Evolutionary conservation across 2,329 filamentous ascomycete genomes (phyloP).

Genomic region (Aspergillus sp.): DNA sequence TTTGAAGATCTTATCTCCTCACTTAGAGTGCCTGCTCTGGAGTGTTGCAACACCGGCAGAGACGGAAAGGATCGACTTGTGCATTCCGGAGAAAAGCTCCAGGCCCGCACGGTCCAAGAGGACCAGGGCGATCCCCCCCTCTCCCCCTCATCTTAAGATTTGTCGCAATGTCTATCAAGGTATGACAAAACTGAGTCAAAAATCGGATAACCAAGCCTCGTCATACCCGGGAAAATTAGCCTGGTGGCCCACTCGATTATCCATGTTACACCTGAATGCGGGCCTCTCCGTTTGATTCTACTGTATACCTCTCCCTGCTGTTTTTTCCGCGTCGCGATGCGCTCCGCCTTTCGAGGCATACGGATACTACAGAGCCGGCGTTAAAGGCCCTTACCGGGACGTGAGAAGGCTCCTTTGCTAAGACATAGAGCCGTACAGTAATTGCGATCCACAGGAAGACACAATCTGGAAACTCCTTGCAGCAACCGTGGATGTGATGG

Average conservation of each 20-base stretch:
- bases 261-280: constrained; percentile 4
- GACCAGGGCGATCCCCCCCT: constrained; percentile 4
- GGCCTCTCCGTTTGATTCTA: neutral
- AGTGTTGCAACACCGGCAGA: neutral
- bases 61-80: constrained; percentile 6
- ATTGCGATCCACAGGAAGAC: constrained; percentile 4
- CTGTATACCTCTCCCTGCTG: neutral
- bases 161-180: constrained; percentile 3
- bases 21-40: neutral
- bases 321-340: neutral
- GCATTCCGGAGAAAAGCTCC: constrained; percentile 11
- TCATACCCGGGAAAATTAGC: constrained; percentile 10
- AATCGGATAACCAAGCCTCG: constrained; percentile 8
- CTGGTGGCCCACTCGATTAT: constrained; percentile 2
- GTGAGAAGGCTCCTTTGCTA: neutral
- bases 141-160: constrained; percentile 1
- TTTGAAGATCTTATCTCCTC: constrained; percentile 12
- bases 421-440: neutral
- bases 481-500: constrained; percentile 34
- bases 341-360: neutral
- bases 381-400: constrained; percentile 2
- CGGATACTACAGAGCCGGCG: neutral
- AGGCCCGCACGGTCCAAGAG: constrained; percentile 9
- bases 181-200: constrained; percentile 13
- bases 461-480: constrained; percentile 31